These are phyloP conservation scores for Tolypocladium ovalisporum DNA, from an alignment of 2,329 filamentous ascomycete species.

Conservation along the genomic window DNA sequence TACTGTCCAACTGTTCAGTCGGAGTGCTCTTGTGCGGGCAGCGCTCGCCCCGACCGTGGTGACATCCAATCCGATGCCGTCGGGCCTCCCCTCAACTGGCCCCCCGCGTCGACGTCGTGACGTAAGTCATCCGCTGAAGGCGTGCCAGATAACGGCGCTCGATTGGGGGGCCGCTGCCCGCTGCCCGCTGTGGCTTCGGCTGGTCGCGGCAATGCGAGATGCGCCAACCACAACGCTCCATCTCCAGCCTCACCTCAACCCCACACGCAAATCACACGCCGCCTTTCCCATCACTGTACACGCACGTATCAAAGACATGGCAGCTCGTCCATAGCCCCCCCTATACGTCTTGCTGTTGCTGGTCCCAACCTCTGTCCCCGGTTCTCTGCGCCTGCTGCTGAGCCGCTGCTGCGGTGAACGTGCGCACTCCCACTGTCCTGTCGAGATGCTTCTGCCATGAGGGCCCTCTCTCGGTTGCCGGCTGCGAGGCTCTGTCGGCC, in stretches of 20 bases:
- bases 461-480: background rate
- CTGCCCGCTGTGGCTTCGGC: background rate
- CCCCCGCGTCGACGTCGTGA: background rate
- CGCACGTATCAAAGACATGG: background rate
- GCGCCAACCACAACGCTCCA: background rate
- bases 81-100: background rate
- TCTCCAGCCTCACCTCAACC: background rate
- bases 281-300: background rate
- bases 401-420: background rate
- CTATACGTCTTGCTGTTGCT: background rate
- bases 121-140: background rate
- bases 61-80: background rate
- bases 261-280: background rate
- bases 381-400: too few species aligned
- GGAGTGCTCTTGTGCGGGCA: background rate
- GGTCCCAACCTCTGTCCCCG: too few species aligned
- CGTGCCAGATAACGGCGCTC: too few species aligned
- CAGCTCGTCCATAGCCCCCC: background rate
- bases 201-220: background rate
- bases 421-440: background rate
- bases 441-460: conserved; percentile 6
- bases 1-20: too few species aligned
- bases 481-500: background rate
- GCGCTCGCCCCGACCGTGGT: background rate
- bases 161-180: too few species aligned